Base-by-base conservation (phyloP, 768 basidiomycete species). In the Lactifluus volemus region DNA sequence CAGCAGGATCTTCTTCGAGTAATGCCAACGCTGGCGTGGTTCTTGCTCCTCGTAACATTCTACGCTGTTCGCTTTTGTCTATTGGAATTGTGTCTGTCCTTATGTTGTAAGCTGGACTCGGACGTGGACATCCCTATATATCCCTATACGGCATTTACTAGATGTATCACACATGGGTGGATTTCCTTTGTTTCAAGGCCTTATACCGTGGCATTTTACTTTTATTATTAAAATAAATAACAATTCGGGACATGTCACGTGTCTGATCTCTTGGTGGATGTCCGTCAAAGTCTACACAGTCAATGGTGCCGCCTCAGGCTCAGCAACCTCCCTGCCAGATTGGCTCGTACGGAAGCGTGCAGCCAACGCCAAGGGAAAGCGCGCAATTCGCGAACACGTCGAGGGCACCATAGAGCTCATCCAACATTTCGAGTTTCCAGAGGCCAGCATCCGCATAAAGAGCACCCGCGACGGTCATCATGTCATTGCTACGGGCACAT, bases 381-480 rank as follows among this genome's bases (percentile, higher is more conserved):
- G 70, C 41, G 82, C 81, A 0, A 67, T 77, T 3, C 78, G 82
- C 63, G 91, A 93, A 67, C 87, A 89, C 55, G 75, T 90, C 42
- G 85, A 95, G 69, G 89, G 90, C 2, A 84, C 87, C 32, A 83
- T 97, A 67, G 91, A 96, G 71, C 87, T 96, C 65, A 86, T 94
- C 53, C 93, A 99, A 70, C 89, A 94, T 59, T 97, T 98, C 72
- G 92, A 96, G 69, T 98, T 99, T 67, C 95, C 97, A 8, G 94
- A 98, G 71, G 93, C 95, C 15, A 92, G 91, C 71, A 95, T 92
- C 74, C 85, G 84, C 67, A 81, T 99, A 67, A 93, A 86, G 73
- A 88, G 88, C 5, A 98, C 95, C 2, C 78, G 87, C 42, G 95
- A 99, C 72, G 96, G 97, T 1, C 86, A 88, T 68, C 88, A 95